Evolutionary conservation across 2,329 filamentous ascomycete species (phyloP).

Genomic region (Herpotrichia juniperi): DNA sequence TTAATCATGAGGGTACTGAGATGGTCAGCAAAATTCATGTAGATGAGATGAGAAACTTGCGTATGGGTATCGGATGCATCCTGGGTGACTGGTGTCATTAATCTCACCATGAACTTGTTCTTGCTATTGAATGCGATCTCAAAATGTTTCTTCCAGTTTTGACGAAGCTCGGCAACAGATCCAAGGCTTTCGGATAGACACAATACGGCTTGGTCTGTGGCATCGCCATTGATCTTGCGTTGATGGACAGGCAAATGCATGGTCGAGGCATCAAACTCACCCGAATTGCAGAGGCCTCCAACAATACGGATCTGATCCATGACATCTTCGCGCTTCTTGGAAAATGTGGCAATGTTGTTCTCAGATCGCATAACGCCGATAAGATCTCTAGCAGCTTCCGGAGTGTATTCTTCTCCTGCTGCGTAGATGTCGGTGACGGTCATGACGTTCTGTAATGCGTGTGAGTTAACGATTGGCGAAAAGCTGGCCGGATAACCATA

Average conservation of each 20-base stretch:
- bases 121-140: conserved; percentile 75
- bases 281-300: conserved; percentile 74
- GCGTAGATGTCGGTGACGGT: conserved; percentile 72
- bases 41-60: conserved; percentile 13
- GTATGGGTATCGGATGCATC: conserved; percentile 33
- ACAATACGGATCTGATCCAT: conserved; percentile 64
- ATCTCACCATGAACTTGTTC: conserved; percentile 80
- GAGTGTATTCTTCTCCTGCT: conserved; percentile 58
- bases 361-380: conserved; percentile 41
- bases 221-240: conserved; percentile 73
- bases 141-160: conserved; percentile 69
- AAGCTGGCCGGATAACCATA: no score
- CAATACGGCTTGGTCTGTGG: conserved; percentile 76
- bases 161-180: conserved; percentile 64
- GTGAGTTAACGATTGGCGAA: not conserved
- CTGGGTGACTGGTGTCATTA: conserved; percentile 53
- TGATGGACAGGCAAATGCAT: conserved; percentile 63
- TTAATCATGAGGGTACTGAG: conserved; percentile 71
- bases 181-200: conserved; percentile 72
- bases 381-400: conserved; percentile 55
- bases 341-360: conserved; percentile 34
- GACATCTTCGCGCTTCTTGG: conserved; percentile 32
- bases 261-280: conserved; percentile 73
- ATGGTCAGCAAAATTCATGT: conserved; percentile 12
- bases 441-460: conserved; percentile 81